Conservation (phyloP, 176 grass and related monocot genomes). For the Aechmea fasciata region DNA sequence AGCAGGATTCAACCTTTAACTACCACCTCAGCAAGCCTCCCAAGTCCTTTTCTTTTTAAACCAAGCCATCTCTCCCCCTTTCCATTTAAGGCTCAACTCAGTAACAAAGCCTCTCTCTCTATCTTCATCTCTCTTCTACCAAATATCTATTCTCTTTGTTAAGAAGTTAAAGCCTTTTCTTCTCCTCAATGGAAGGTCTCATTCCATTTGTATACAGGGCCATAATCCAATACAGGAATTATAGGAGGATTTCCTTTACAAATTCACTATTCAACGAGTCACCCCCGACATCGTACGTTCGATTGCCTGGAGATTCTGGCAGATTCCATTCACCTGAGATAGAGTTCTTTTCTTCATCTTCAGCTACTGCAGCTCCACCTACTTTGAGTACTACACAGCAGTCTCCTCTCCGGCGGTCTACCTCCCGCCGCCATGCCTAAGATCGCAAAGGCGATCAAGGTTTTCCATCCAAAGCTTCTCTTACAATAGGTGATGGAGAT, state of each 20-base stretch:
- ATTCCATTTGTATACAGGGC: constrained; percentile 33
- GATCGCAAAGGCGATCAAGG: constrained; percentile 8
- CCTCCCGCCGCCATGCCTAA: constrained; percentile 1
- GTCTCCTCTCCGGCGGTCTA: constrained; percentile 9
- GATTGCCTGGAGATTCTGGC: constrained; percentile 26
- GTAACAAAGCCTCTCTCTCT: background rate
- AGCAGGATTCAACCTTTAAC: background rate
- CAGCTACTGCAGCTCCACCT: background rate
- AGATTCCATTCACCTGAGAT: constrained; percentile 13
- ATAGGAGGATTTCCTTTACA: background rate
- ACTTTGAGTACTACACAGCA: background rate
- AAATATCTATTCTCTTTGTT: constrained; percentile 5
- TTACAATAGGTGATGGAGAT: background rate
- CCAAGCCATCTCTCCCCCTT: too few species aligned
- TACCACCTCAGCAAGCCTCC: too few species aligned
- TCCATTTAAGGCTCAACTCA: background rate
- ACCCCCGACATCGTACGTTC: constrained; percentile 22
- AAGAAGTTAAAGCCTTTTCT: background rate
- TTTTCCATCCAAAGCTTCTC: background rate
- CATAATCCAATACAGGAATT: constrained; percentile 30
- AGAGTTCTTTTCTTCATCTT: constrained; percentile 8
- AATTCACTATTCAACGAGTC: constrained; percentile 9
- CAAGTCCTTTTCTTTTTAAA: too few species aligned
- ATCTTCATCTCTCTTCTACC: constrained; percentile 4
- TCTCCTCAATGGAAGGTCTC: constrained; percentile 27